A percentile compares a stretch with the other conserved stretches of the same genome.
These are phyloP conservation scores for Krasilnikovozyma curviuscula DNA, from an alignment of 768 basidiomycete genomes.

Conservation along the genomic window DNA sequence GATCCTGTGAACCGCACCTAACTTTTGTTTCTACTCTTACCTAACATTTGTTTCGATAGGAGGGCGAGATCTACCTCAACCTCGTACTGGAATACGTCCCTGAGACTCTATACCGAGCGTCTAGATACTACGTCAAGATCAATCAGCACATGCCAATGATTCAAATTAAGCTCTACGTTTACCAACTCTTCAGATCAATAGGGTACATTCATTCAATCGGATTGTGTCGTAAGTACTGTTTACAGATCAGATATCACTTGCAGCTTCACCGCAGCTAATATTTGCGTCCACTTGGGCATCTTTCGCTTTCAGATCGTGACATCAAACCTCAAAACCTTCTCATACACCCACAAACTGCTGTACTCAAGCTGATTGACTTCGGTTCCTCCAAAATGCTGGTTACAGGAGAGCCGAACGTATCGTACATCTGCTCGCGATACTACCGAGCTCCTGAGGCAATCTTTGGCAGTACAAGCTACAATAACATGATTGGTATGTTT, in stretches of 20 bases:
- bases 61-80: constrained; percentile 99
- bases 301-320: constrained; percentile 56
- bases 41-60: constrained; percentile 35
- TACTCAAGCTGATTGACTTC: constrained; percentile 96
- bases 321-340: constrained; percentile 99
- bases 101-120: constrained; percentile 95
- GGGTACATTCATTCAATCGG: constrained; percentile 99
- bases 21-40: not conserved
- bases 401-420: constrained; percentile 94
- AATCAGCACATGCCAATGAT: constrained; percentile 99
- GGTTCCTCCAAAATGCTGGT: constrained; percentile 96
- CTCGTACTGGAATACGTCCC: constrained; percentile 98
- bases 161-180: constrained; percentile 45
- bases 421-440: constrained; percentile 98
- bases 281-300: not conserved
- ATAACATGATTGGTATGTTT: constrained; percentile 85
- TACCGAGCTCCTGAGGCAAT: constrained; percentile 98
- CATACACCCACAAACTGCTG: constrained; percentile 84
- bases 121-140: constrained; percentile 95
- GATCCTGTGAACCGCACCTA: not conserved
- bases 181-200: constrained; percentile 80
- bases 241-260: not conserved
- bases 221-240: constrained; percentile 46
- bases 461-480: constrained; percentile 98
- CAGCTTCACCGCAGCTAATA: not conserved